Evolutionary conservation across 192 early-diverging fungal species (phyloP), one percentile per base, ranked within the genome.

Genomic region (Haplosporangium gracile): DNA sequence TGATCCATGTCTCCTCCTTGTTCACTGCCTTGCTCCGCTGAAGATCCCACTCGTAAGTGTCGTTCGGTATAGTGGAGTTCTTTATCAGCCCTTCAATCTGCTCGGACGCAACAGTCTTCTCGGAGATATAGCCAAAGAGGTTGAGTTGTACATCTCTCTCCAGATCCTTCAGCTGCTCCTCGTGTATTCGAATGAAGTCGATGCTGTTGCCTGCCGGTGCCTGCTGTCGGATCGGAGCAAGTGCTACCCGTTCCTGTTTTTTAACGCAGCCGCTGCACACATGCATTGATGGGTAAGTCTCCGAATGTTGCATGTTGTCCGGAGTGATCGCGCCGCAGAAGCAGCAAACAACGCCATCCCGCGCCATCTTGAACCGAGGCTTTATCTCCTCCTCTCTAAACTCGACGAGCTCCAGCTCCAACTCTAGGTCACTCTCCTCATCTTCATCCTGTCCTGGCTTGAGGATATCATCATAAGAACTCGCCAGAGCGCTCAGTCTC

Each of bases 311-410:
- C 76, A 38, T 70, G 29, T 74, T 47, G 24, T 74, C 69, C 20
- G 82, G 76, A 1, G 57, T 75, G 6, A 78, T 24, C 3, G 68
- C 63, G 42, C 76, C 76, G 70, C 82, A 83, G 40, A 75, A 74
- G 15, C 29, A 74, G 32, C 82, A 83, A 22, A 83, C 72, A 68
- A 78, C 60, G 2, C 76, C 82, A 53, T 83, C 82, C 55, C 74
- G 76, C 20, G 18, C 29, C 34, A 76, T 1, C 18, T 72, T n/a
- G 29, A 79, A 42, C 8, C 71, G 42, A 26, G 82, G 77, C 38
- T 76, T 72, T n/a, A 75, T n/a, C n/a, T 55, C 20, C 13, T 43
- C 32, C n/a, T 77, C 45, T 26, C 34, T 24, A 2, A 68, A 29
- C 20, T 72, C 42, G 2, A n/a, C 5, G 15, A 74, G 72, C 39